Base-by-base conservation (phyloP, 2,329 filamentous ascomycete genomes). In the Colletotrichum neosansevieriae region DNA sequence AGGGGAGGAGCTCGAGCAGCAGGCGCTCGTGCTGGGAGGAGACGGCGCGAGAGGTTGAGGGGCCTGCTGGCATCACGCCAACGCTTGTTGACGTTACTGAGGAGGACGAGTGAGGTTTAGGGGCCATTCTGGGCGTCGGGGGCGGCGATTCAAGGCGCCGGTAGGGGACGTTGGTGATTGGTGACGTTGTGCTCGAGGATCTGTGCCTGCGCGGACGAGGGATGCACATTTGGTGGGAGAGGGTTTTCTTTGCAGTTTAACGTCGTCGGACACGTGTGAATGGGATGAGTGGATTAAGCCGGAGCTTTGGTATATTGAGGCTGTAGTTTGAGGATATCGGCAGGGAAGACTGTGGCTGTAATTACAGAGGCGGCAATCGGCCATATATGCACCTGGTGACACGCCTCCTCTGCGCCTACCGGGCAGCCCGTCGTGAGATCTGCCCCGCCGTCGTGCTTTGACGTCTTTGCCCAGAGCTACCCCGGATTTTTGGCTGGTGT, bases 1-100 rank as follows among this genome's bases (percentile, higher is more conserved):
- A 78, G 32, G 79, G 78, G 11, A 82, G 75, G 44, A 80, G 76
- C 69, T 81, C 79, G 69, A 81, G 73, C 58, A 81, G 74, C 38
- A 81, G 78, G 36, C 79, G 77, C 71, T 79, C 76, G 70, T 80
- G 77, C 70, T 81, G 79, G 3, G 71, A 63, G 19, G 75, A 70
- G 50, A 79, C 54, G 44, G 40, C 7, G 29, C 29, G 29, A 29
- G 29, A 51, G 38, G 56, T n/a, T 3, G 66, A 21, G 53, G 56
- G 5, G 24, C 42, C 17, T 4, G 36, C 21, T 15, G 59, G 38
- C 17, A 29, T 36, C 15, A 50, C 17, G 36, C 17, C 38, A 38
- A 45, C 32, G 12, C 29, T 50, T 32, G 10, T 6, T 21, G 56
- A 29, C 32, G 17, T 34, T 13, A 36, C 32, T 10, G 24, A 34